Evolutionary conservation across 2,329 filamentous ascomycete genomes (phyloP).

Genomic region (Triangularia setosa): DNA sequence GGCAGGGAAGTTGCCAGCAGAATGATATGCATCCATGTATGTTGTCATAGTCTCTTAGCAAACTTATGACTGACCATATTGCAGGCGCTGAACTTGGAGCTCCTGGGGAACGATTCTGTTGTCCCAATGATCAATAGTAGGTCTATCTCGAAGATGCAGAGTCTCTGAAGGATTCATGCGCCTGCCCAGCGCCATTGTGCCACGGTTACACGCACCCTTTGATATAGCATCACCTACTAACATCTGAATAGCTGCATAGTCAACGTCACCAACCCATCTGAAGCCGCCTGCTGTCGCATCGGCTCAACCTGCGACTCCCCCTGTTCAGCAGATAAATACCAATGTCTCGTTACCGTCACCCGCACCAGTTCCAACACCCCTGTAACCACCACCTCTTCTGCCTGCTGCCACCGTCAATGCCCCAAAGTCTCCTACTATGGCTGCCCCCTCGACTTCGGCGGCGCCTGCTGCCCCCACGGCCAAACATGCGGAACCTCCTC

Average conservation of each 20-base stretch:
- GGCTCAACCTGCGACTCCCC: background rate
- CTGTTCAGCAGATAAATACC: background rate
- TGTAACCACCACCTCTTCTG: background rate
- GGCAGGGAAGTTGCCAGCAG: background rate
- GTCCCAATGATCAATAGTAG: background rate
- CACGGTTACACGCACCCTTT: background rate
- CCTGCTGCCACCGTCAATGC: background rate
- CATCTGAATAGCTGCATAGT: background rate
- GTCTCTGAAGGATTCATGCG: background rate
- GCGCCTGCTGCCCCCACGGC: background rate
- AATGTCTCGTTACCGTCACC: background rate
- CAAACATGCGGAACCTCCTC: background rate
- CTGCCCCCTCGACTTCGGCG: background rate
- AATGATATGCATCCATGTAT: background rate
- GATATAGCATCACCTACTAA: background rate
- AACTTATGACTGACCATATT: background rate
- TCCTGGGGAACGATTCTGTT: background rate
- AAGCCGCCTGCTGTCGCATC: slow-evolving; percentile 1
- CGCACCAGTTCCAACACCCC: background rate
- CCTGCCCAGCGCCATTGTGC: background rate
- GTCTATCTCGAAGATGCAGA: background rate
- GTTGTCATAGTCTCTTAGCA: background rate
- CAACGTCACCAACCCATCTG: background rate
- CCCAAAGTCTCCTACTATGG: background rate
- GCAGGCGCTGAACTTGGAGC: background rate